phyloP scores from a whole-genome alignment of 2,329 filamentous ascomycete genomes.

The Nemania abortiva region DNA sequence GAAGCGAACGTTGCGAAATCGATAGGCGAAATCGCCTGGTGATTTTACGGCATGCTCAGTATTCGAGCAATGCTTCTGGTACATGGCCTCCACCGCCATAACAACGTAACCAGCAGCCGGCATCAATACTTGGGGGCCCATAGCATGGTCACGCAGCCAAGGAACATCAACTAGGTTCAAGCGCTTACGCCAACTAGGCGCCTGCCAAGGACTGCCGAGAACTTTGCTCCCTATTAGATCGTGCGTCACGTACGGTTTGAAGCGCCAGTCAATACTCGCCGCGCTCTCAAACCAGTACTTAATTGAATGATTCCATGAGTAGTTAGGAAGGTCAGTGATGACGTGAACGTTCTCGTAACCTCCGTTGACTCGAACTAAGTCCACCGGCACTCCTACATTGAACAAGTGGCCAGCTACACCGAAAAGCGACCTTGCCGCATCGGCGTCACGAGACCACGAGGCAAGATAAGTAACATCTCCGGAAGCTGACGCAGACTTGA shows the following conservation, averaged over 20 bases:
- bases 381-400: not conserved
- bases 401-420: slow-evolving; percentile 9
- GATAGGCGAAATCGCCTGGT: too few species aligned
- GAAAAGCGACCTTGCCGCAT: slow-evolving; percentile 2
- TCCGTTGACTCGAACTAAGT: slow-evolving; percentile 29
- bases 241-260: slow-evolving; percentile 22
- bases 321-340: slow-evolving; percentile 40
- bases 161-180: slow-evolving; percentile 43
- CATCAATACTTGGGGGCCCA: slow-evolving; percentile 40
- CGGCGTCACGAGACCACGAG: too few species aligned
- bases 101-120: slow-evolving; percentile 13
- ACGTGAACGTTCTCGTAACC: not conserved
- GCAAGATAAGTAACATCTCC: too few species aligned
- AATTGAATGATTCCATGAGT: slow-evolving; percentile 36
- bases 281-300: slow-evolving; percentile 34
- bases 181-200: slow-evolving; percentile 25
- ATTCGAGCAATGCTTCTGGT: slow-evolving; percentile 4
- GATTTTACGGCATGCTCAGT: too few species aligned
- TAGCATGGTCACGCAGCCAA: slow-evolving; percentile 58
- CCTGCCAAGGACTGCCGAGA: slow-evolving; percentile 16
- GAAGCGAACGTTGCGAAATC: too few species aligned
- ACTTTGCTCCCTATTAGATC: slow-evolving; percentile 32
- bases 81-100: slow-evolving; percentile 28
- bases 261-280: slow-evolving; percentile 33
- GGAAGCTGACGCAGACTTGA: too few species aligned